phyloP scores from a whole-genome alignment of 1,284 basidiomycete genomes.

The Puccinia coronata region DNA sequence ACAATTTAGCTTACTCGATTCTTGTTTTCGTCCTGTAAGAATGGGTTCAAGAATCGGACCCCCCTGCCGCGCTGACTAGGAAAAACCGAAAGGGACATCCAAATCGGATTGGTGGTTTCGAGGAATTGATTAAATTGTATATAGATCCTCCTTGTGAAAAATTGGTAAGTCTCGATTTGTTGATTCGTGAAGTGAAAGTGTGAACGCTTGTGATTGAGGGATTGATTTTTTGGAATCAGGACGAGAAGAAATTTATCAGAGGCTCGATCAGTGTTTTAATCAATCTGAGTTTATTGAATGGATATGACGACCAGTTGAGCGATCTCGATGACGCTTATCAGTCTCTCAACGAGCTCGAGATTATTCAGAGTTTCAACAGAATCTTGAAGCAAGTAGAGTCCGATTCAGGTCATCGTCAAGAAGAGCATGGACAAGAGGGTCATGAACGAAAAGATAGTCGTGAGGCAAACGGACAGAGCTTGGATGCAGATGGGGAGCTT shows the following conservation, averaged over 20 bases:
- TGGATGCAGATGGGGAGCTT: not conserved
- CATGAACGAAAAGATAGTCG: not conserved
- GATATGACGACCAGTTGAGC: not conserved
- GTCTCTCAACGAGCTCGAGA: slow-evolving; percentile 15
- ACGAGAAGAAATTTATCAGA: slow-evolving; percentile 38
- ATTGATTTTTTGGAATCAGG: not conserved
- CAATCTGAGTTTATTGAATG: slow-evolving; percentile 23
- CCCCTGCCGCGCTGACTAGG: not conserved
- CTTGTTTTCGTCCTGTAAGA: not conserved
- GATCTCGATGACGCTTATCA: slow-evolving; percentile 14
- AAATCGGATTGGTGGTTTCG: not conserved
- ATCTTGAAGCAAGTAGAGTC: not conserved
- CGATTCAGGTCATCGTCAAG: not conserved
- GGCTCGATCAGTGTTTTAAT: slow-evolving; percentile 31
- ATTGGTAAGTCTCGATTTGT: slow-evolving; percentile 6
- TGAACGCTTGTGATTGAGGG: not conserved
- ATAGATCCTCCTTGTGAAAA: slow-evolving; percentile 25
- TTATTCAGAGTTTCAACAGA: slow-evolving; percentile 23
- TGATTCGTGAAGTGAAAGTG: not conserved
- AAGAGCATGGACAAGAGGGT: not conserved
- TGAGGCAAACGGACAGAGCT: not conserved
- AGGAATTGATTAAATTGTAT: slow-evolving; percentile 38
- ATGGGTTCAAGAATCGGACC: not conserved
- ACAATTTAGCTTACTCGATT: not conserved
- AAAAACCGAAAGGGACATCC: not conserved